Conservation (phyloP, 2,329 filamentous ascomycete genomes). For the Aspergillus neotritici region DNA sequence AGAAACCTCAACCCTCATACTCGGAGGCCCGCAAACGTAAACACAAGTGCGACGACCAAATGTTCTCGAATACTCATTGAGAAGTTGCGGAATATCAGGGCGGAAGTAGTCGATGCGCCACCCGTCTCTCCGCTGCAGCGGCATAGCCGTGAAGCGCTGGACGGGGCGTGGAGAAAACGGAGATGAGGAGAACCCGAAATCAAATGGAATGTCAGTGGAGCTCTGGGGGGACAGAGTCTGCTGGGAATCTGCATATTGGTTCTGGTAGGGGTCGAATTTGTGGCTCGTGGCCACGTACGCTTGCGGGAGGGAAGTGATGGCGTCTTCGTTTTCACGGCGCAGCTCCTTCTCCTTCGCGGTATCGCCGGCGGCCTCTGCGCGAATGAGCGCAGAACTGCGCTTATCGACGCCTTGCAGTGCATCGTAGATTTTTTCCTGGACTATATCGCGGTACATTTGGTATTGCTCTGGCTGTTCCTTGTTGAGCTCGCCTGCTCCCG, state of each 20-base stretch:
- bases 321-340: conserved; percentile 75
- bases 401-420: conserved; percentile 85
- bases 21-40: conserved; percentile 84
- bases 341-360: conserved; percentile 72
- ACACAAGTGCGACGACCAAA: conserved; percentile 79
- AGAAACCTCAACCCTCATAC: conserved; percentile 84
- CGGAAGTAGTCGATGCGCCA: conserved; percentile 92
- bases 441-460: conserved; percentile 63
- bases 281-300: conserved; percentile 24
- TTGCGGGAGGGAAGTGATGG: conserved; percentile 72
- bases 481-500: conserved; percentile 58
- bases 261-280: conserved; percentile 14
- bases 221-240: conserved; percentile 2
- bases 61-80: conserved; percentile 74
- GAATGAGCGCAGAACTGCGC: conserved; percentile 76
- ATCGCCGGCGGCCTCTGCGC: conserved; percentile 74
- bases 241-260: conserved; percentile 7
- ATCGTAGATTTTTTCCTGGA: conserved; percentile 82
- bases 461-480: conserved; percentile 36
- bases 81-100: conserved; percentile 79
- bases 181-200: conserved; percentile 79
- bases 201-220: conserved; percentile 43
- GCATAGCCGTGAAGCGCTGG: conserved; percentile 83
- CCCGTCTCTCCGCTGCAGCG: conserved; percentile 54
- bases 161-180: conserved; percentile 83